phyloP scores from a whole-genome alignment of 2,329 filamentous ascomycete species.

The Cladophialophora exuberans region DNA sequence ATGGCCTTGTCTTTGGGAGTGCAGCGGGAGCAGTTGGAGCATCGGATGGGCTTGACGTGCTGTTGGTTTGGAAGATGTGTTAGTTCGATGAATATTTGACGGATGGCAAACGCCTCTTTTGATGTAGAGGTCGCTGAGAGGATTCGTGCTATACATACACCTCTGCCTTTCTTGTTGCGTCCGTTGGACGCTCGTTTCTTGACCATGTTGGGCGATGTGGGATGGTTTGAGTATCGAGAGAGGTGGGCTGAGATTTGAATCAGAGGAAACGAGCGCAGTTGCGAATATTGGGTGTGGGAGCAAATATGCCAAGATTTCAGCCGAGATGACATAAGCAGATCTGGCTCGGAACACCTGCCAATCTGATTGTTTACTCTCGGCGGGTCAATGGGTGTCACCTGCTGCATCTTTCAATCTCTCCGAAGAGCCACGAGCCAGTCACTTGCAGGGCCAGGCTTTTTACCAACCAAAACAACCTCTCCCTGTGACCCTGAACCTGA shows the following conservation, averaged over 20 bases:
- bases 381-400: slow-evolving; percentile 3
- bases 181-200: slow-evolving; percentile 81
- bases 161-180: slow-evolving; percentile 99
- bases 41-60: slow-evolving; percentile 99
- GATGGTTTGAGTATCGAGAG: background rate
- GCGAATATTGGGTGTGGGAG: background rate
- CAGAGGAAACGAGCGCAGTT: background rate
- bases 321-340: background rate
- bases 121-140: no score
- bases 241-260: background rate
- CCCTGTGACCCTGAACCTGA: no score
- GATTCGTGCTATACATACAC: slow-evolving; percentile 42
- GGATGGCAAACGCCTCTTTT: no score
- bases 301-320: background rate
- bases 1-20: slow-evolving; percentile 99
- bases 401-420: slow-evolving; percentile 5
- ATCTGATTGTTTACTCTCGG: slow-evolving; percentile 1
- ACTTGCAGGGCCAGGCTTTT: no score
- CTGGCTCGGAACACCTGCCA: background rate
- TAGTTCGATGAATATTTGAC: no score
- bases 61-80: no score
- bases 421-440: background rate
- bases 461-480: no score
- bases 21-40: slow-evolving; percentile 85
- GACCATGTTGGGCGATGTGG: slow-evolving; percentile 61